Evolutionary conservation across 2,329 filamentous ascomycete genomes (phyloP), one percentile per base, ranked within the genome.

Genomic region (Erysiphe pulchra): DNA sequence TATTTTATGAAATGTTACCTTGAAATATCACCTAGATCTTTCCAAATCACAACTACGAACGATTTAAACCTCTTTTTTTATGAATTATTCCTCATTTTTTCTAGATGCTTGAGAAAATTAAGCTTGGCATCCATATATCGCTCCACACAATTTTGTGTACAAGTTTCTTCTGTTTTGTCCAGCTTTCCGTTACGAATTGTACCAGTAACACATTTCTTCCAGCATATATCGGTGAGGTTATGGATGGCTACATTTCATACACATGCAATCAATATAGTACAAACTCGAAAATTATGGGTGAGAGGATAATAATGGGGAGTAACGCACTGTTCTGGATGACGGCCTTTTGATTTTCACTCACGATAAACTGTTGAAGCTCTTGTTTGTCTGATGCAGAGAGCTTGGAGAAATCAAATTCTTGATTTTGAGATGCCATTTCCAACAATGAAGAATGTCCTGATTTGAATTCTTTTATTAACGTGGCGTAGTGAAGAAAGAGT

Each of bases 71-170:
- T 24, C 9, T 43, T 11, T 16, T 24, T 20, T 32, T 48, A 50
- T 32, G 45, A 45, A 46, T 48, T 45, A 36, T 60, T 59, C 50
- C 70, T 63, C 62, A 81, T 63, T 50, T 62, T 71, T 60, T 90
- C 77, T 56, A 95, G 65, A 60, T 94, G 80, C 67, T 77, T 79
- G 62, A 94, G 66, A n/a, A 92, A 80, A 45, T 83, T 67, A 52
- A 81, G 64, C 63, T 87, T 90, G 50, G 85, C 73, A 62, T 98
- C 90, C 65, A 95, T 70, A 64, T 92, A 95, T 47, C 90, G 71
- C 56, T 93, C 82, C 47, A 95, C 85, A 58, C 90, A 98, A 67
- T 93, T 94, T 60, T 77, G 69, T 60, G 93, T 71, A 62, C 90
- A 98, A 9, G 68, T 64, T 65, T 90, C 78, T 65, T 98, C 90